Evolutionary conservation across 805 yeast genomes (phyloP).

Genomic region (Candida sithepensis): DNA sequence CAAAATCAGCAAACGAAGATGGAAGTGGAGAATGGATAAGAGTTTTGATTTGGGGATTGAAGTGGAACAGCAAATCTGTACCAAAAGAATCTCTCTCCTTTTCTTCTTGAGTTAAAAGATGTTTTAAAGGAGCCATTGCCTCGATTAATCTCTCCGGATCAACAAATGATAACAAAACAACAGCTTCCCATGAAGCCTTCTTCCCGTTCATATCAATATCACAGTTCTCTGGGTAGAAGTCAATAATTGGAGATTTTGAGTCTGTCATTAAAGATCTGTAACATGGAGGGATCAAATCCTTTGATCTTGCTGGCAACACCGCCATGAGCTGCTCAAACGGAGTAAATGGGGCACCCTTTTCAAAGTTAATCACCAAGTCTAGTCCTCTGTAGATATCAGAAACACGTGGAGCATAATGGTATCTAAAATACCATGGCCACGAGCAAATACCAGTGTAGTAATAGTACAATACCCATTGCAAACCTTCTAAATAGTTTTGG

Average conservation of each 20-base stretch:
- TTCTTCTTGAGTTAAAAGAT: constrained; percentile 66
- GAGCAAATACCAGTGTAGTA: constrained; percentile 89
- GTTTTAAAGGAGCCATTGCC: constrained; percentile 67
- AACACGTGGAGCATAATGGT: constrained; percentile 92
- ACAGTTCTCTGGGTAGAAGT: constrained; percentile 87
- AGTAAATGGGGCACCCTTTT: constrained; percentile 71
- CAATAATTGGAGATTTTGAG: constrained; percentile 78
- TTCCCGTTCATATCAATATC: constrained; percentile 91
- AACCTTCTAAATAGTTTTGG: constrained; percentile 84
- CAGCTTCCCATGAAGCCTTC: constrained; percentile 97
- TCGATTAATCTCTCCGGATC: constrained; percentile 72
- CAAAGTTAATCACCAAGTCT: constrained; percentile 57
- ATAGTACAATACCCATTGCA: constrained; percentile 94
- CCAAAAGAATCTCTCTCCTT: constrained; percentile 73
- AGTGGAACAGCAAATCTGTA: constrained; percentile 58
- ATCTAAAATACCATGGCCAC: constrained; percentile 92
- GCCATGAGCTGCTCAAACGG: constrained; percentile 98
- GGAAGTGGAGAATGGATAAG: constrained; percentile 74
- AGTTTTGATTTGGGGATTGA: constrained; percentile 70
- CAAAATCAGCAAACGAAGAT: constrained; percentile 71
- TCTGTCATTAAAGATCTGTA: constrained; percentile 85
- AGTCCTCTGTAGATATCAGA: constrained; percentile 80
- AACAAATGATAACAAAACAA: constrained; percentile 86
- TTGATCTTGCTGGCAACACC: constrained; percentile 91
- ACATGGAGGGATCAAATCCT: constrained; percentile 67